Base-by-base conservation (phyloP, 2,329 filamentous ascomycete species). In the Claviceps pazoutovae region DNA sequence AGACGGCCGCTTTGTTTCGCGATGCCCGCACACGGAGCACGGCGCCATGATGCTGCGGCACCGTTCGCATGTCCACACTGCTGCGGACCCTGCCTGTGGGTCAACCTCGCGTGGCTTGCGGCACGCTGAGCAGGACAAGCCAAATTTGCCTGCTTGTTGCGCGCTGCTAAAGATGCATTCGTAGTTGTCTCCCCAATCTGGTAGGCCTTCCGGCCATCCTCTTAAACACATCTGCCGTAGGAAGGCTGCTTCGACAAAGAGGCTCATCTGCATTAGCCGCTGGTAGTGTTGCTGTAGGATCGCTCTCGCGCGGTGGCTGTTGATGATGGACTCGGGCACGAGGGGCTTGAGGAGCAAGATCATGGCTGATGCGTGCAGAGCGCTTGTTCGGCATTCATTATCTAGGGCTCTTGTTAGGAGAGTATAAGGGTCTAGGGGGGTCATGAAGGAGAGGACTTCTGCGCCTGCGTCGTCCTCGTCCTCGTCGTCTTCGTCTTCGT, bases 351-450 rank as follows among this genome's bases (percentile, higher is more conserved):
- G 68, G 0, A 83, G 70, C 3, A 84, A 71, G 5, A 83, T 62
- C 57, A 84, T 82, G 30, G 78, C 76, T 0, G 80, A 75, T 0
- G 80, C 78, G 55, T 79, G 78, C 23, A 83, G 67, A 1, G 77
- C 73, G 0, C 78, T 81, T 1, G 72, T 74, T 46, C 69, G 71
- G 5, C 71, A 70, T 59, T 83, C 80, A 52, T 79, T 82, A 5
- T 71, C 66, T 1, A 84, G 66, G 0, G 77, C 73, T 4, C 76
- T 72, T 13, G 70, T 65, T 7, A 83, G 64, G 8, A 82, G 66
- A 0, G 70, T 66, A 49, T 78, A 76, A 0, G 80, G 79, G 46
- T 82, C 70, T 1, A 83, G 70, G 0, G 79, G 74, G 0, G 62
- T 61, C 37, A 34, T 55, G 0, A 56, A 54, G 5, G 57, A 50